phyloP scores from a whole-genome alignment of 495 filamentous ascomycete genomes.

The Xylaria acuta region DNA sequence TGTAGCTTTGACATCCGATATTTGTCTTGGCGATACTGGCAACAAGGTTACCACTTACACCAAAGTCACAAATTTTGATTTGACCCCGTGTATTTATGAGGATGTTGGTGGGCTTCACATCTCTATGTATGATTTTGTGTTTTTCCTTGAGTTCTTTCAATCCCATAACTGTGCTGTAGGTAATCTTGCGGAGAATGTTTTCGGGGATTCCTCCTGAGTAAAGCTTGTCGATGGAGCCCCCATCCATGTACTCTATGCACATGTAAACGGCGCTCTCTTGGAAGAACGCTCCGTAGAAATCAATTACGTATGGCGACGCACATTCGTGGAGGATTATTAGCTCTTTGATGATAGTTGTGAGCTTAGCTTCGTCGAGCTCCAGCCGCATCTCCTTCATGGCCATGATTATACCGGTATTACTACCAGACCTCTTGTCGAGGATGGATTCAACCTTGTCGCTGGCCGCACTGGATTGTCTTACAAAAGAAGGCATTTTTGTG shows the following conservation, averaged over 20 bases:
- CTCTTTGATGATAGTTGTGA: conserved; percentile 97
- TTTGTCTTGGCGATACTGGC: conserved; percentile 99
- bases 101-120: conserved; percentile 99
- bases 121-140: conserved; percentile 98
- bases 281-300: conserved; percentile 99
- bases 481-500: conserved; percentile 52
- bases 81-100: conserved; percentile 88
- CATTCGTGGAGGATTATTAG: conserved; percentile 96
- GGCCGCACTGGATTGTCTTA: conserved; percentile 32
- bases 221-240: conserved; percentile 96
- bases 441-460: conserved; percentile 37
- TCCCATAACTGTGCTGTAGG: conserved; percentile 88
- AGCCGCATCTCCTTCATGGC: conserved; percentile 99
- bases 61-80: conserved; percentile 98
- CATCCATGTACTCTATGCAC: conserved; percentile 99
- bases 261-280: conserved; percentile 99
- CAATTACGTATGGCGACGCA: conserved; percentile 92
- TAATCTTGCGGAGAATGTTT: conserved; percentile 85
- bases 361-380: conserved; percentile 95
- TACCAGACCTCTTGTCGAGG: conserved; percentile 30
- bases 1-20: conserved; percentile 99
- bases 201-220: conserved; percentile 95
- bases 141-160: conserved; percentile 95
- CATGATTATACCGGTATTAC: conserved; percentile 79
- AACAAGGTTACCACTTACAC: conserved; percentile 94